Conservation (phyloP, 495 filamentous ascomycete species). For the Neurospora discreta region DNA sequence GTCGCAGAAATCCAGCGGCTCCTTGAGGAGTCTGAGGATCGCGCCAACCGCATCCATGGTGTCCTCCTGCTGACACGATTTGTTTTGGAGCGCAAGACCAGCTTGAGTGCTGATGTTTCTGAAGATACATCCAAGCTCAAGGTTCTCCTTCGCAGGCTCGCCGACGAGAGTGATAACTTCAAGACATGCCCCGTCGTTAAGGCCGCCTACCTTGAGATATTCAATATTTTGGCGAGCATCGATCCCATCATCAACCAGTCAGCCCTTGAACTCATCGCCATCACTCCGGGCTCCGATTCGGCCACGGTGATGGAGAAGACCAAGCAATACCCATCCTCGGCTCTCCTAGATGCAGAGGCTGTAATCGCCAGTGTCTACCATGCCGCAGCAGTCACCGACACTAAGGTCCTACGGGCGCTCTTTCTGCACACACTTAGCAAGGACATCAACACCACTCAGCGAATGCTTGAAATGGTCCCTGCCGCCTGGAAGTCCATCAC, state of each 20-base stretch:
- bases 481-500: slow-evolving; percentile 11
- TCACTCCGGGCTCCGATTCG: slow-evolving; percentile 1
- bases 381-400: slow-evolving; percentile 5
- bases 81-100: slow-evolving; percentile 36
- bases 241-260: not conserved
- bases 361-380: slow-evolving; percentile 11
- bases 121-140: not conserved
- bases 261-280: not conserved
- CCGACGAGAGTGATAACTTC: slow-evolving; percentile 9
- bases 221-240: slow-evolving; percentile 22
- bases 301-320: not conserved
- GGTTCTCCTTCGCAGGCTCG: slow-evolving; percentile 6
- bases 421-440: slow-evolving; percentile 5
- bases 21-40: slow-evolving; percentile 18
- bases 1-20: slow-evolving; percentile 36
- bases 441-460: slow-evolving; percentile 20
- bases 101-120: slow-evolving; percentile 20
- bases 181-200: slow-evolving; percentile 23
- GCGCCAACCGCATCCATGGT: slow-evolving; percentile 47
- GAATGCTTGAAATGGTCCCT: slow-evolving; percentile 21
- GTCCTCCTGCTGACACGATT: slow-evolving; percentile 46
- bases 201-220: slow-evolving; percentile 31
- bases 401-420: slow-evolving; percentile 4
- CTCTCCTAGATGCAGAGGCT: slow-evolving; percentile 13
- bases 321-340: slow-evolving; percentile 5